phyloP scores from a whole-genome alignment of 805 yeast genomes.

The Vanderwaltozyma polyspora region DNA sequence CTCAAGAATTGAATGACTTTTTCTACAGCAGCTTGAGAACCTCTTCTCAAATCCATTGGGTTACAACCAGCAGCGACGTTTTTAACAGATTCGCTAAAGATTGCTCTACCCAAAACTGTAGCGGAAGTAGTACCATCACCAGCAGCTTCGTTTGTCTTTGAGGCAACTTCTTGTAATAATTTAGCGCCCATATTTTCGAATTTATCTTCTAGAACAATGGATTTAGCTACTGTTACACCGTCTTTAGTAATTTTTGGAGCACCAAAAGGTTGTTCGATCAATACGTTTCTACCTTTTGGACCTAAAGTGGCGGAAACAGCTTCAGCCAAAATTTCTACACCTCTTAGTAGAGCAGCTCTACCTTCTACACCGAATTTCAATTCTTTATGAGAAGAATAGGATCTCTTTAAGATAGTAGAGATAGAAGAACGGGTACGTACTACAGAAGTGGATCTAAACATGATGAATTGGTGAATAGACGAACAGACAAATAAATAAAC shows the following conservation, averaged over 20 bases:
- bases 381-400: slow-evolving; percentile 63
- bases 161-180: slow-evolving; percentile 90
- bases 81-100: slow-evolving; percentile 89
- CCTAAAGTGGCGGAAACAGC: slow-evolving; percentile 96
- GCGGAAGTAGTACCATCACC: slow-evolving; percentile 99
- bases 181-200: slow-evolving; percentile 96
- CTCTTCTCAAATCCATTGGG: slow-evolving; percentile 97
- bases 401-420: slow-evolving; percentile 15
- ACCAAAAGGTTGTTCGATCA: slow-evolving; percentile 93
- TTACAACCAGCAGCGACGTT: slow-evolving; percentile 98
- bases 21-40: slow-evolving; percentile 93
- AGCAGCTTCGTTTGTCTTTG: slow-evolving; percentile 93
- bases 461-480: slow-evolving; percentile 1
- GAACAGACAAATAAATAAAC: no score
- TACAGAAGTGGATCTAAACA: slow-evolving; percentile 17
- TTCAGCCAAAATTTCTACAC: slow-evolving; percentile 89
- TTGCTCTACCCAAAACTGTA: slow-evolving; percentile 90
- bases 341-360: slow-evolving; percentile 84
- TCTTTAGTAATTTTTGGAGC: slow-evolving; percentile 98
- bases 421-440: slow-evolving; percentile 10
- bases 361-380: slow-evolving; percentile 95
- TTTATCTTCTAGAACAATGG: slow-evolving; percentile 72
- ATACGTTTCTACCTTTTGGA: slow-evolving; percentile 94
- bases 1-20: slow-evolving; percentile 80
- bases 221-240: slow-evolving; percentile 93